phyloP scores from a whole-genome alignment of 169 alveolate species.

The Perkinsus marinus region DNA sequence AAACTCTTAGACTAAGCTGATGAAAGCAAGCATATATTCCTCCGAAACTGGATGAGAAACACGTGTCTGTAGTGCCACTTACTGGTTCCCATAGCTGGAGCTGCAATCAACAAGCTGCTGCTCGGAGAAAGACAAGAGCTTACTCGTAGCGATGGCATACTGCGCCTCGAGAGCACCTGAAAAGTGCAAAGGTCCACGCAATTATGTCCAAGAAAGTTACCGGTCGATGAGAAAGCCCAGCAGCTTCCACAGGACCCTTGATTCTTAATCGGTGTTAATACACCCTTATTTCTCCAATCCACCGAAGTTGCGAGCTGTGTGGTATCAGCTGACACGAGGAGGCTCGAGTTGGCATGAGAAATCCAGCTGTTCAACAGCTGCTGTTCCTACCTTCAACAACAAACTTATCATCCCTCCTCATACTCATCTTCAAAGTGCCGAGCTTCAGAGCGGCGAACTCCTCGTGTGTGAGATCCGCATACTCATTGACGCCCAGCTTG shows the following conservation, averaged over 20 bases:
- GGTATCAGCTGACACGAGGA: too few species aligned
- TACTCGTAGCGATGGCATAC: neutral
- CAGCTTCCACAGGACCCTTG: slow-evolving; percentile 59
- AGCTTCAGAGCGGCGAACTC: neutral
- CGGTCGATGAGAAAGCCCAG: slow-evolving; percentile 68
- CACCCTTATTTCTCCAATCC: slow-evolving; percentile 21
- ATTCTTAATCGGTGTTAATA: slow-evolving; percentile 24
- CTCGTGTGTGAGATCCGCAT: neutral
- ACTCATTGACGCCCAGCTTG: neutral
- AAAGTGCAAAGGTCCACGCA: slow-evolving; percentile 20
- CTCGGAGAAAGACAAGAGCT: slow-evolving; percentile 34
- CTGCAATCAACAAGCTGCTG: slow-evolving; percentile 57
- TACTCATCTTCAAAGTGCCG: neutral
- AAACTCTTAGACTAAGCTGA: too few species aligned
- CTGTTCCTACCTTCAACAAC: neutral
- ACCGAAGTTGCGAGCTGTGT: slow-evolving; percentile 4
- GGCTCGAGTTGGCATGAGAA: too few species aligned
- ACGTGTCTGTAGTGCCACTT: too few species aligned
- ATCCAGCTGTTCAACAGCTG: too few species aligned
- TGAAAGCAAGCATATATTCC: too few species aligned
- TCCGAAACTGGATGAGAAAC: too few species aligned
- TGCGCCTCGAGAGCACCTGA: neutral
- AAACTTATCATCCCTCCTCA: neutral
- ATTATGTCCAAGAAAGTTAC: slow-evolving; percentile 37
- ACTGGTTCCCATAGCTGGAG: too few species aligned